These are phyloP conservation scores for Aureobasidium sp. DNA, from an alignment of 2,329 filamentous ascomycete species.

Conservation along the genomic window DNA sequence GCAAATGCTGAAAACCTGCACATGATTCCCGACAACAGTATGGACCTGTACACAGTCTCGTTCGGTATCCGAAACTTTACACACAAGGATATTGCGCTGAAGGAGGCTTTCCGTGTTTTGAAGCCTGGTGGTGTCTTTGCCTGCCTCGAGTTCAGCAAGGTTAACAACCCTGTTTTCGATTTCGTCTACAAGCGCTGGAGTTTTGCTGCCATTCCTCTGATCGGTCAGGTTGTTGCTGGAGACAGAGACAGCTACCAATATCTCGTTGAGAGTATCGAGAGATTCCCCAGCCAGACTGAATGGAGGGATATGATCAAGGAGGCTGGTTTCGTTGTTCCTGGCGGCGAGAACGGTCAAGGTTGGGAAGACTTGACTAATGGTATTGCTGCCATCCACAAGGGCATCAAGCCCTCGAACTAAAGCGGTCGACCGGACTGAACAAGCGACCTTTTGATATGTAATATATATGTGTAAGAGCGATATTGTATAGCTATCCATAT, in stretches of 20 bases:
- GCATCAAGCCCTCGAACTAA: constrained; percentile 63
- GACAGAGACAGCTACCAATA: constrained; percentile 98
- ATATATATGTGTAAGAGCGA: background rate
- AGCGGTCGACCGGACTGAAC: background rate
- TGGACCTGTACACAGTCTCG: constrained; percentile 94
- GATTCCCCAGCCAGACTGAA: constrained; percentile 77
- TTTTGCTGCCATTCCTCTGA: constrained; percentile 86
- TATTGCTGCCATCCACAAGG: constrained; percentile 93
- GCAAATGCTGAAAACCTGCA: constrained; percentile 78
- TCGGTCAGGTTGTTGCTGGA: constrained; percentile 88
- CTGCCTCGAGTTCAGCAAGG: constrained; percentile 90
- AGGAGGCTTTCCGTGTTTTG: constrained; percentile 78
- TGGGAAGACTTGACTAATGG: constrained; percentile 90
- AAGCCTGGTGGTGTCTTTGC: constrained; percentile 95
- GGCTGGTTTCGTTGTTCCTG: constrained; percentile 80
- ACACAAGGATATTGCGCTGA: constrained; percentile 74
- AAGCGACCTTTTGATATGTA: background rate
- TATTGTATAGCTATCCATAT: background rate
- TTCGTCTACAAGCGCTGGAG: constrained; percentile 91
- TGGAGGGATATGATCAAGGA: constrained; percentile 77
- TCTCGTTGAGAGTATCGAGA: constrained; percentile 93
- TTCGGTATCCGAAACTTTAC: constrained; percentile 98
- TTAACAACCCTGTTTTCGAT: constrained; percentile 71
- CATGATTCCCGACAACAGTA: constrained; percentile 58
- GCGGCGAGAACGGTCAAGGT: constrained; percentile 33